phyloP scores from a whole-genome alignment of 2,329 filamentous ascomycete genomes.

The Gnomoniopsis smithogilvyi region DNA sequence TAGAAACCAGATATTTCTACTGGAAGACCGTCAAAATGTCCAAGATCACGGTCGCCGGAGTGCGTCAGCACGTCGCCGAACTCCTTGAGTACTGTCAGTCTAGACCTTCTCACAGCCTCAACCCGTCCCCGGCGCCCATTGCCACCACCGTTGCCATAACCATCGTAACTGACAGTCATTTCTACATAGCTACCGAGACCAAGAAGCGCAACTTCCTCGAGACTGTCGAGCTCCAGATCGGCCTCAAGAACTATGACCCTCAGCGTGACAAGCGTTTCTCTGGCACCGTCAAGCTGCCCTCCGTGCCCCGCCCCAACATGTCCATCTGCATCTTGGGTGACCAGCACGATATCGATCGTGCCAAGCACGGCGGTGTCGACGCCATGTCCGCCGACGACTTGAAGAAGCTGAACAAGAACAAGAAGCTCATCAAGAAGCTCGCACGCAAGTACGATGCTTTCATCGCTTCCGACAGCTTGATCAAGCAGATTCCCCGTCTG shows the following conservation, averaged over 20 bases:
- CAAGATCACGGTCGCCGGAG: slow-evolving; percentile 68
- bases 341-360: slow-evolving; percentile 98
- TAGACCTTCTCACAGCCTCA: slow-evolving; percentile 32
- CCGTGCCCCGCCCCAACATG: slow-evolving; percentile 89
- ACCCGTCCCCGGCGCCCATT: not conserved
- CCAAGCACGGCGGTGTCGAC: slow-evolving; percentile 98
- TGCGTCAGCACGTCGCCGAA: slow-evolving; percentile 90
- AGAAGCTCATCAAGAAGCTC: slow-evolving; percentile 99
- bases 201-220: slow-evolving; percentile 99
- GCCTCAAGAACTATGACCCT: slow-evolving; percentile 81
- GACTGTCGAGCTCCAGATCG: slow-evolving; percentile 57
- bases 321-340: slow-evolving; percentile 73
- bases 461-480: slow-evolving; percentile 92
- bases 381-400: slow-evolving; percentile 98
- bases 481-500: slow-evolving; percentile 99
- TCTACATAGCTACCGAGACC: slow-evolving; percentile 51
- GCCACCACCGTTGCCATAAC: not conserved
- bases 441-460: slow-evolving; percentile 99
- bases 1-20: slow-evolving; percentile 64
- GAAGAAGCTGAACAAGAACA: slow-evolving; percentile 99
- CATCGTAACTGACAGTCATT: not conserved
- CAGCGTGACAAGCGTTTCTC: slow-evolving; percentile 99
- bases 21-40: slow-evolving; percentile 89
- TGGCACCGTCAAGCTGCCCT: slow-evolving; percentile 93
- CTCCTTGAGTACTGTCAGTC: slow-evolving; percentile 81